Base-by-base conservation (phyloP, 2,329 filamentous ascomycete species). In the Sclerotinia minor region DNA sequence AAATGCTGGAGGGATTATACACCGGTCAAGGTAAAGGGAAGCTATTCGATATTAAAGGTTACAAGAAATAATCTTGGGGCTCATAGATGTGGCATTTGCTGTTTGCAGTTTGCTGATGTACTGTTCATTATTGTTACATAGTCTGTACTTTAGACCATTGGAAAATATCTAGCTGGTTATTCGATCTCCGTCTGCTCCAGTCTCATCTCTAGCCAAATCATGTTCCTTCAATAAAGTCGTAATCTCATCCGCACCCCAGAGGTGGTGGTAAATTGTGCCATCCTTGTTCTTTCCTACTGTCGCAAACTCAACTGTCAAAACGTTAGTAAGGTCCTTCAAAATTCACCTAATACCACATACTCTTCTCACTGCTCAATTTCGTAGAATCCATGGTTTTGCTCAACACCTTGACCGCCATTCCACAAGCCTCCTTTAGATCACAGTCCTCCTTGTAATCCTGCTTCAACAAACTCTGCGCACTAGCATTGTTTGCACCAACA, bases 301-400 rank as follows among this genome's bases (percentile, higher is more conserved):
- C 74, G 95, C 96, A 78, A 99, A 99, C 79, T 99, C 95, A 78
- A 99, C 94, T 97, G 24, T 47, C 66, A 4, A 7, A 17, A 19
- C 2, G 58, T 77, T 72, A 77, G 72, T 55, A 67, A 24, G 26
- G 5, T n/a, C 50, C 24, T 52, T 26, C 5, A 17, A 57, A 49
- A 5, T 29, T 21, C 11, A 21, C 17, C 54, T 24, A 49, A 32
- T 55, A 8, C 32, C 54, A 84, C 92, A 80, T 82, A 97, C 94
- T 97, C 87, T 99, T 99, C 86, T 99, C 95, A 78, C 93, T 97
- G 84, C 93, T 97, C 78, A 99, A 82, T 85, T 97, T 99, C 66
- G 94, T 98, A 67, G 94, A 97, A 80, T 99, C 95, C 96, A 99
- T 99, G 7, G 95, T 99, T 89, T 99, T 99, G 86, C 95, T 98